Evolutionary conservation across 805 yeast species (phyloP).

Genomic region (Nakazawaea ishiwadae): DNA sequence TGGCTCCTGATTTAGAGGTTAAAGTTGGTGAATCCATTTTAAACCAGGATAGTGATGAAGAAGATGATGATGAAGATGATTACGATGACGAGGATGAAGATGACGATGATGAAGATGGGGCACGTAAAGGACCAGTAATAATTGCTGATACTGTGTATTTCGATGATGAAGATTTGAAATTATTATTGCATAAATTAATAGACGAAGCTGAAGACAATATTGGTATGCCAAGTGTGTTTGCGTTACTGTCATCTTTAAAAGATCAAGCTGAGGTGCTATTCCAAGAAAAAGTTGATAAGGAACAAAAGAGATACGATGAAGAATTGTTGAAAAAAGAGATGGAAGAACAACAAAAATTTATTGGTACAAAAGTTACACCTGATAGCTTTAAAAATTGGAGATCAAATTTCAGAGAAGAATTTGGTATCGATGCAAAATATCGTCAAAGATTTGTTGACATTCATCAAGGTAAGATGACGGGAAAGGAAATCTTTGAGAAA

Average conservation of each 20-base stretch:
- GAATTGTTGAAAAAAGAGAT: conserved; percentile 61
- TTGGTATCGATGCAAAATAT: conserved; percentile 61
- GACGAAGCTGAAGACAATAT: conserved; percentile 71
- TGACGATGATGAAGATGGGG: conserved; percentile 34
- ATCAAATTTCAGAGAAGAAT: conserved; percentile 59
- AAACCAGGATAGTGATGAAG: conserved; percentile 23
- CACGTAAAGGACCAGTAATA: conserved; percentile 37
- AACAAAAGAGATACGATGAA: conserved; percentile 55
- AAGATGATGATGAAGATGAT: conserved; percentile 27
- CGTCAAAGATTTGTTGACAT: conserved; percentile 45
- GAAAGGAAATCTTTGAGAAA: conserved; percentile 83
- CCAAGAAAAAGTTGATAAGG: conserved; percentile 45
- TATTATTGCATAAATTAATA: conserved; percentile 34
- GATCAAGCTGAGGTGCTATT: conserved; percentile 75
- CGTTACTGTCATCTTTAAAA: conserved; percentile 70
- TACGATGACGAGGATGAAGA: conserved; percentile 43
- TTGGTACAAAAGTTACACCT: conserved; percentile 83
- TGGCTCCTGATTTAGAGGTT: conserved; percentile 54
- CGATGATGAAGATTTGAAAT: conserved; percentile 39
- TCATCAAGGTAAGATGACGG: conserved; percentile 77
- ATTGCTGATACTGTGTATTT: conserved; percentile 58
- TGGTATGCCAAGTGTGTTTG: conserved; percentile 90
- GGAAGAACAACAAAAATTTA: conserved; percentile 84
- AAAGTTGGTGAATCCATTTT: conserved; percentile 25
- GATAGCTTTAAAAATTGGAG: conserved; percentile 80